These are phyloP conservation scores for Yamadazyma dendronema DNA, from an alignment of 1,139 yeast species.

Conservation along the genomic window DNA sequence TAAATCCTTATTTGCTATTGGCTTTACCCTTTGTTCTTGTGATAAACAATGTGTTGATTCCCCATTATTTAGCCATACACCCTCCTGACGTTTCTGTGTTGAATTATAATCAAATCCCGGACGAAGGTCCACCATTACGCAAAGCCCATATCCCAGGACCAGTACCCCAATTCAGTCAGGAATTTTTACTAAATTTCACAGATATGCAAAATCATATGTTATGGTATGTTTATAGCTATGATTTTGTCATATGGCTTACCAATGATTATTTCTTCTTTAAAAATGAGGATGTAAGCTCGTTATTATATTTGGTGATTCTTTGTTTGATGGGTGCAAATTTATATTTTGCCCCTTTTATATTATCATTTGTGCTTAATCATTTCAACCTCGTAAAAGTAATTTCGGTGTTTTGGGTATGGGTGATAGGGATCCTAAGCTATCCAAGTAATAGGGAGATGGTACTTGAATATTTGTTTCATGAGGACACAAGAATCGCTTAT, in stretches of 20 bases:
- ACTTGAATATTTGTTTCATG: slow-evolving; percentile 49
- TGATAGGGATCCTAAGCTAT: slow-evolving; percentile 44
- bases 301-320: slow-evolving; percentile 41
- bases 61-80: slow-evolving; percentile 56
- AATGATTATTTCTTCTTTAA: slow-evolving; percentile 62
- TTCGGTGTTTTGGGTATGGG: slow-evolving; percentile 51
- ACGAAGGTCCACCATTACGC: slow-evolving; percentile 51
- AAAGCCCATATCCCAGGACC: slow-evolving; percentile 62
- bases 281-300: slow-evolving; percentile 61
- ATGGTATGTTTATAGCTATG: slow-evolving; percentile 64
- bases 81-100: slow-evolving; percentile 34
- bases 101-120: slow-evolving; percentile 49
- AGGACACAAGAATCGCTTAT: slow-evolving; percentile 56
- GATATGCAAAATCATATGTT: slow-evolving; percentile 84
- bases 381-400: slow-evolving; percentile 32
- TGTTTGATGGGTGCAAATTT: slow-evolving; percentile 27
- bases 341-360: slow-evolving; percentile 30
- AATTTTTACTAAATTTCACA: slow-evolving; percentile 73
- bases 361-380: slow-evolving; percentile 25
- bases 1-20: slow-evolving; percentile 60
- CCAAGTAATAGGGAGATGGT: slow-evolving; percentile 51
- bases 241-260: slow-evolving; percentile 49
- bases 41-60: slow-evolving; percentile 59
- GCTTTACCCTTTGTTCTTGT: slow-evolving; percentile 55
- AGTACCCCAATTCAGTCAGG: slow-evolving; percentile 75